Evolutionary conservation across 495 filamentous ascomycete species (phyloP).

Genomic region (Achaetomiella virescens): DNA sequence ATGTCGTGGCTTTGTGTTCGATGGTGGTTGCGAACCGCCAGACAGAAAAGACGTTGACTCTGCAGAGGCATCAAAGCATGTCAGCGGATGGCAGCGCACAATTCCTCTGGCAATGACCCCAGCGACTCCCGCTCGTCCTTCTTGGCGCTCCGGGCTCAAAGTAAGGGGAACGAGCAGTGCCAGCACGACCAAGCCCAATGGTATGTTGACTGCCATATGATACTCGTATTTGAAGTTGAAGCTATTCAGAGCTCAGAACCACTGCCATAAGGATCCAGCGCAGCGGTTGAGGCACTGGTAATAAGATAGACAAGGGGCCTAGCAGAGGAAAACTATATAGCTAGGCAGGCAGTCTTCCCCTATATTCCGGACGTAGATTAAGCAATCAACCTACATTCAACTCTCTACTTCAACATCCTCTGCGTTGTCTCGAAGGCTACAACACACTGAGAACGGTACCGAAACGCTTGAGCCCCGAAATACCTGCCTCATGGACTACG

Average conservation of each 20-base stretch:
- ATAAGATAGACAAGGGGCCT: too few species aligned
- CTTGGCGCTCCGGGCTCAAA: slow-evolving; percentile 20
- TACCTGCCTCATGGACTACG: neutral
- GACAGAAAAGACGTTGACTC: slow-evolving; percentile 27
- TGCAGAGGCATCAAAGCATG: too few species aligned
- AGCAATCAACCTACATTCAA: too few species aligned
- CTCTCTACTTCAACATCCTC: too few species aligned
- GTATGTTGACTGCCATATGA: slow-evolving; percentile 30
- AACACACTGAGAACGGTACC: slow-evolving; percentile 22
- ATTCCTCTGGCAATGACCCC: slow-evolving; percentile 27
- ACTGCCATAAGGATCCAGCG: too few species aligned
- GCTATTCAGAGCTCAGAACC: too few species aligned
- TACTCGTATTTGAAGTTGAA: too few species aligned
- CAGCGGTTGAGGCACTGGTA: too few species aligned
- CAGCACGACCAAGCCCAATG: slow-evolving; percentile 29
- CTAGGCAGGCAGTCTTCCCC: too few species aligned
- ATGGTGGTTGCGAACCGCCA: slow-evolving; percentile 30
- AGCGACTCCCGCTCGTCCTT: slow-evolving; percentile 20
- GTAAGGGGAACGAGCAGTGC: slow-evolving; percentile 29
- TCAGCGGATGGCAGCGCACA: slow-evolving; percentile 24
- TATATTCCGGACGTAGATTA: too few species aligned
- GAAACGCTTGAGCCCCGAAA: slow-evolving; percentile 15
- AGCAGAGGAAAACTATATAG: too few species aligned
- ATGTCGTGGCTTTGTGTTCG: slow-evolving; percentile 21
- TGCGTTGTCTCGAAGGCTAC: slow-evolving; percentile 22